A percentile compares a stretch with the other conserved stretches of the same genome.
phyloP scores from a whole-genome alignment of 805 yeast genomes.

The Diddensiella caesifluorescens region DNA sequence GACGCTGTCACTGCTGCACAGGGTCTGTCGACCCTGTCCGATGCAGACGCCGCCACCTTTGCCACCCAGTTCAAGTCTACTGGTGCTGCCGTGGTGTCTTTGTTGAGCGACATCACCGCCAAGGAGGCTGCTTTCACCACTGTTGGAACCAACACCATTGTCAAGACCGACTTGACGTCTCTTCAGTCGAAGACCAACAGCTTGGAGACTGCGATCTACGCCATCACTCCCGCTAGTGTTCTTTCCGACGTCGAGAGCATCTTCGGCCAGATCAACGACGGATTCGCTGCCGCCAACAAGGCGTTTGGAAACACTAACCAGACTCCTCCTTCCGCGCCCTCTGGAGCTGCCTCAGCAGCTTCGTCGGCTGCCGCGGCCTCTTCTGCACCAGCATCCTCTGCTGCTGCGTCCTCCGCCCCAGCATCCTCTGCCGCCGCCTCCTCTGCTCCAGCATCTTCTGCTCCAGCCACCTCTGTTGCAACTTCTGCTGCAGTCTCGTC shows the following conservation, averaged over 20 bases:
- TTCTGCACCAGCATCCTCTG: conserved; percentile 18
- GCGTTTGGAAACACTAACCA: conserved; percentile 9
- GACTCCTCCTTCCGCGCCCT: conserved; percentile 7
- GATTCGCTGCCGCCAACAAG: conserved; percentile 9
- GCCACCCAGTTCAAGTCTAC: conserved; percentile 9
- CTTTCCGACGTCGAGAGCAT: conserved; percentile 15
- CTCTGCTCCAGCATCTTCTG: conserved; percentile 5
- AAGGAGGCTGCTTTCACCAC: conserved; percentile 25
- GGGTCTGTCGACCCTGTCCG: conserved; percentile 13
- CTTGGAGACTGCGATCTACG: conserved; percentile 20
- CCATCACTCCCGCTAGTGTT: conserved; percentile 17
- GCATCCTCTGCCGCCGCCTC: conserved; percentile 8
- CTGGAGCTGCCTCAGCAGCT: conserved; percentile 2
- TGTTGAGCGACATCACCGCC: conserved; percentile 20
- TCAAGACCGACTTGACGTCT: conserved; percentile 21
- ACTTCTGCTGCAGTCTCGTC: conserved; percentile 6
- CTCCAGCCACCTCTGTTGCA: conserved; percentile 7
- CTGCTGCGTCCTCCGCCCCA: conserved; percentile 14
- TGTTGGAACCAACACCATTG: conserved; percentile 23
- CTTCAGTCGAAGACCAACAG: conserved; percentile 21
- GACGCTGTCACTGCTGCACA: conserved; percentile 12
- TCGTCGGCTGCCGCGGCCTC: conserved; percentile 13
- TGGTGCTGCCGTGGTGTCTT: conserved; percentile 17
- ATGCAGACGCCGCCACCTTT: conserved; percentile 14
- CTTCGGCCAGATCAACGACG: conserved; percentile 12